Conservation (phyloP, 371 early-diverging fungal genomes). For the Dentiscutata heterogama region DNA sequence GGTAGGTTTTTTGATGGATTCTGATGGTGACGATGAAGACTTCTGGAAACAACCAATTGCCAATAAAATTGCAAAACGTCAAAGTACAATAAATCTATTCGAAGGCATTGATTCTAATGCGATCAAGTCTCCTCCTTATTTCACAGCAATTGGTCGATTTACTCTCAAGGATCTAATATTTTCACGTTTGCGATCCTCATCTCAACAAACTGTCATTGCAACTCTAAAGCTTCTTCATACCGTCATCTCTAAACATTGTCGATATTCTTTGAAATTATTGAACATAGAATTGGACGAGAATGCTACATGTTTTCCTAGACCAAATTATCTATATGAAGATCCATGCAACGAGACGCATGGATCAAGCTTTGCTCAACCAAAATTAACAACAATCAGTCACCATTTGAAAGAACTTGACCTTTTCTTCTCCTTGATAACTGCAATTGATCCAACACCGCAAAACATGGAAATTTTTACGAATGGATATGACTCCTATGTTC, state of each 20-base stretch:
- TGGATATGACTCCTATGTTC: conserved; percentile 84
- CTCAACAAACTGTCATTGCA: conserved; percentile 81
- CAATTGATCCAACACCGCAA: conserved; percentile 63
- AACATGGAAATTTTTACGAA: conserved; percentile 62
- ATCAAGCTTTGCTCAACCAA: conserved; percentile 29
- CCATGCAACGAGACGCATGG: conserved; percentile 18
- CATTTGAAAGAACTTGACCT: conserved; percentile 75
- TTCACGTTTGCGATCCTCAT: conserved; percentile 76
- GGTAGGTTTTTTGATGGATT: conserved; percentile 79
- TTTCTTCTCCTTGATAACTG: conserved; percentile 75
- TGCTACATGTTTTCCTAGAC: conserved; percentile 55
- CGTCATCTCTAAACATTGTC: conserved; percentile 80
- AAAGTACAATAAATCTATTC: conserved; percentile 51
- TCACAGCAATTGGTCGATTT: conserved; percentile 67
- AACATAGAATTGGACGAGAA: conserved; percentile 69
- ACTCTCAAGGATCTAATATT: conserved; percentile 84
- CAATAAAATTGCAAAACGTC: conserved; percentile 46
- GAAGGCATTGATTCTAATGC: conserved; percentile 47
- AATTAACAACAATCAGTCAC: conserved; percentile 64
- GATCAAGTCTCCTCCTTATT: conserved; percentile 55
- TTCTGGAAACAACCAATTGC: conserved; percentile 37
- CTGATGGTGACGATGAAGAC: conserved; percentile 61
- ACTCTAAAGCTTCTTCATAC: conserved; percentile 84
- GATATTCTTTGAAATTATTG: conserved; percentile 75
- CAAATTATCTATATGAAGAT: conserved; percentile 40